A percentile compares a stretch with the other conserved stretches of the same genome.
Conservation (phyloP, 208 protist genomes). For the Trypanosoma melophagium region DNA sequence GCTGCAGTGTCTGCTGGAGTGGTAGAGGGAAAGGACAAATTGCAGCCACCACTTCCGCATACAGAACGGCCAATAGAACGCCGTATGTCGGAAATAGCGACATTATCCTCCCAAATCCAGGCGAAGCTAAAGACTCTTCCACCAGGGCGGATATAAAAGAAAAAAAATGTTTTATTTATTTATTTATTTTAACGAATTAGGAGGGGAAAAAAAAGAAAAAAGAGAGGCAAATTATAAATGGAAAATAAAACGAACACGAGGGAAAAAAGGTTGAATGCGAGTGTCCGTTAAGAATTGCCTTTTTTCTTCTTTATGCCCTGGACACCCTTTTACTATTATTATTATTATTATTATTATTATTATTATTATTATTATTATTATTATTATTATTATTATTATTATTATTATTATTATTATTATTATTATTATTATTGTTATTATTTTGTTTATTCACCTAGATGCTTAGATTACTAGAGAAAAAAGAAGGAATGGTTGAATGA, state of each 20-base stretch:
- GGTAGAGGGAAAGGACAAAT: not conserved
- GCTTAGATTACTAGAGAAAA: slow-evolving; percentile 14
- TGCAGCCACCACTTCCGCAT: not conserved
- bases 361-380: no score
- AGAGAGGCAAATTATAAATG: not conserved
- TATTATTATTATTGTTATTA: not conserved
- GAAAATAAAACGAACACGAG: not conserved
- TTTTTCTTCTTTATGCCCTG: no score
- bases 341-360: no score
- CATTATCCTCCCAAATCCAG: slow-evolving; percentile 19
- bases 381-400: not conserved
- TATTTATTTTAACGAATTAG: not conserved
- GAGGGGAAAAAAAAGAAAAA: slow-evolving; percentile 1
- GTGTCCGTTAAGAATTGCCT: no score
- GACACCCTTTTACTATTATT: no score
- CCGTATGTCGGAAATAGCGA: slow-evolving; percentile 10
- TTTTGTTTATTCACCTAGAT: slow-evolving; percentile 15
- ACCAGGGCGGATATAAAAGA: slow-evolving; percentile 5
- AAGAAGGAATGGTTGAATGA: not conserved
- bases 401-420: slow-evolving; percentile 5
- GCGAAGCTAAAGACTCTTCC: slow-evolving; percentile 15
- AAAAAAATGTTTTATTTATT: not conserved
- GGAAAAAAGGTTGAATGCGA: not conserved
- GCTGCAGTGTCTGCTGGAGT: no score
- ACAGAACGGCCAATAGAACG: not conserved